These are phyloP conservation scores for Apiotrichum siamense DNA, from an alignment of 1,284 basidiomycete genomes.

Conservation along the genomic window DNA sequence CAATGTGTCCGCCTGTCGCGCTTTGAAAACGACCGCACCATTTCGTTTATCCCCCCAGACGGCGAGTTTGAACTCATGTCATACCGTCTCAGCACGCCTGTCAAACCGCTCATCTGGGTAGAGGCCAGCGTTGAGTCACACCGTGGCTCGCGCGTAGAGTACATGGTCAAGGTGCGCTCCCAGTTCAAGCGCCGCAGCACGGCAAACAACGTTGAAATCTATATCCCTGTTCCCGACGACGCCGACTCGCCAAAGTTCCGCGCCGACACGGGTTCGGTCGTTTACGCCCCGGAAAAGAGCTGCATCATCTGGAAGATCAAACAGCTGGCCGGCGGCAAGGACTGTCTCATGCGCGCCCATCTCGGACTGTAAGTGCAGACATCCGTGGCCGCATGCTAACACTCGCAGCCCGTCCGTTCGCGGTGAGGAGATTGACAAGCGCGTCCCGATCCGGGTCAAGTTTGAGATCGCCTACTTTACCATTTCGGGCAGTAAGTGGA, in stretches of 20 bases:
- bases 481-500: slow-evolving; percentile 79
- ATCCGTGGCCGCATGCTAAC: neutral
- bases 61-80: slow-evolving; percentile 99
- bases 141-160: slow-evolving; percentile 88
- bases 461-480: slow-evolving; percentile 94
- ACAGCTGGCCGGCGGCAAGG: slow-evolving; percentile 75
- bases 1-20: slow-evolving; percentile 99
- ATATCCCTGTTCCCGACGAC: slow-evolving; percentile 96
- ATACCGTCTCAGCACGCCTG: slow-evolving; percentile 89
- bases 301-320: slow-evolving; percentile 99
- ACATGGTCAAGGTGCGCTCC: slow-evolving; percentile 96
- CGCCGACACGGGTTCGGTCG: slow-evolving; percentile 70
- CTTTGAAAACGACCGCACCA: slow-evolving; percentile 98
- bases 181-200: slow-evolving; percentile 96
- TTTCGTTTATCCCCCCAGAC: slow-evolving; percentile 98
- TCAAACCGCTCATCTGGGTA: slow-evolving; percentile 97
- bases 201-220: slow-evolving; percentile 98
- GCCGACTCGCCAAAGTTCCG: slow-evolving; percentile 93
- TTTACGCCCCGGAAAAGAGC: slow-evolving; percentile 91
- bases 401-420: slow-evolving; percentile 59
- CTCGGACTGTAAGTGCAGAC: slow-evolving; percentile 66
- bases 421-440: slow-evolving; percentile 77
- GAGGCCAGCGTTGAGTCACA: slow-evolving; percentile 95
- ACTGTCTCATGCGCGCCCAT: slow-evolving; percentile 93
- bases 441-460: slow-evolving; percentile 90